These are phyloP conservation scores for Erodium trifolium DNA, from an alignment of 441 rosid species.

Conservation along the genomic window DNA sequence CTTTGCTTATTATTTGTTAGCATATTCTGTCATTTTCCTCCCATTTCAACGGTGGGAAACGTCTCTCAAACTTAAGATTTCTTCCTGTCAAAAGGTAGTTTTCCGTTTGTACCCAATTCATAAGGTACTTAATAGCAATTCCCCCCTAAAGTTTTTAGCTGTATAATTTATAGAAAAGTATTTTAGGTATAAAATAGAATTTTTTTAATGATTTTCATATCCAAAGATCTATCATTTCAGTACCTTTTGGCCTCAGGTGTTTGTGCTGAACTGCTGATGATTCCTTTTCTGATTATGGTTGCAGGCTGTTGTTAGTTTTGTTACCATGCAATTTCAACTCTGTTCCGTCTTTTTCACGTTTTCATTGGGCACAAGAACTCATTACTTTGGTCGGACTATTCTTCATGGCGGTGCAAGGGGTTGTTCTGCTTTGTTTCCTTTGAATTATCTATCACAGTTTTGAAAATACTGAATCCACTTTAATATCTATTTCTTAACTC, in stretches of 20 bases:
- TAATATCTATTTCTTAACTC: constrained; percentile 20
- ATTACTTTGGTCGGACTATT: constrained; percentile 94
- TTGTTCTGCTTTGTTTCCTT: constrained; percentile 20
- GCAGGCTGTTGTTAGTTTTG: constrained; percentile 89
- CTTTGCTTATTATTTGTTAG: too few relatives aligned
- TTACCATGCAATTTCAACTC: constrained; percentile 95
- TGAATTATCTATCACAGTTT: constrained; percentile 8
- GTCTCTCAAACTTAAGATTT: too few relatives aligned
- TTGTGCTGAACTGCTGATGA: not conserved
- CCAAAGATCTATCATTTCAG: not conserved
- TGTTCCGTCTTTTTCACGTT: constrained; percentile 97
- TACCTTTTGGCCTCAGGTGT: not conserved
- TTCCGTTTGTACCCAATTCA: too few relatives aligned
- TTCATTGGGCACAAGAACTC: constrained; percentile 92
- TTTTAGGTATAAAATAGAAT: not conserved
- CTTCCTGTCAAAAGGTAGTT: too few relatives aligned
- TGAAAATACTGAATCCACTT: constrained; percentile 17
- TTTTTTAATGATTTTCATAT: not conserved
- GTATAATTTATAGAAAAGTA: too few relatives aligned
- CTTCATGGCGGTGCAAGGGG: constrained; percentile 99
- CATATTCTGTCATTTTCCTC: too few relatives aligned
- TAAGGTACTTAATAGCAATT: too few relatives aligned
- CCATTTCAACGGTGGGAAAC: too few relatives aligned
- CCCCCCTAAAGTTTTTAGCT: too few relatives aligned
- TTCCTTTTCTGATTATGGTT: constrained; percentile 18